These are phyloP conservation scores for Cicer chorassanicum DNA, from an alignment of 306 rosid genomes.

Conservation along the genomic window DNA sequence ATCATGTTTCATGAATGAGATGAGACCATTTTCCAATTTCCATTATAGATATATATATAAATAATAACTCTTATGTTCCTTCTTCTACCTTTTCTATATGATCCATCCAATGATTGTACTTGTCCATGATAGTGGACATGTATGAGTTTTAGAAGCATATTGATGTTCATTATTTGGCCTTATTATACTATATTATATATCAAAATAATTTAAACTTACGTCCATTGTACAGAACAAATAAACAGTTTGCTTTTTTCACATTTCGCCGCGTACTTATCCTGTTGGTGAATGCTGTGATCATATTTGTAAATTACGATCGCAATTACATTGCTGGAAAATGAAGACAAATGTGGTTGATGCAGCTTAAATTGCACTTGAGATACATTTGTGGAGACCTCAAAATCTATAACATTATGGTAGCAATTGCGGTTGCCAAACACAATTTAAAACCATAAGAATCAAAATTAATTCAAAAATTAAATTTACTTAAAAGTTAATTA, in stretches of 20 bases:
- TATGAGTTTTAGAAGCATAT: conserved; percentile 38
- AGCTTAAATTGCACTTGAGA: too few species aligned
- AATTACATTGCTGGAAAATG: too few species aligned
- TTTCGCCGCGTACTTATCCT: conserved; percentile 65
- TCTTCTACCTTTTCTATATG: conserved; percentile 41
- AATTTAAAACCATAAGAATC: too few species aligned
- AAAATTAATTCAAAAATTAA: too few species aligned
- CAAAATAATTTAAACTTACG: conserved; percentile 31
- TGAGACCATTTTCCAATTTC: conserved; percentile 38
- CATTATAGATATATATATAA: conserved; percentile 2
- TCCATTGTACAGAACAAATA: conserved; percentile 29
- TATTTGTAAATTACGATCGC: too few species aligned
- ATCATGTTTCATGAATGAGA: conserved; percentile 47
- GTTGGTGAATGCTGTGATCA: conserved; percentile 28
- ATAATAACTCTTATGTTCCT: conserved; percentile 32
- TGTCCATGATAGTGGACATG: conserved; percentile 42
- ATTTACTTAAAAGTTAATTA: too few species aligned
- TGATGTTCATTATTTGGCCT: conserved; percentile 17
- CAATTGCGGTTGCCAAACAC: too few species aligned
- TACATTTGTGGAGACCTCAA: too few species aligned
- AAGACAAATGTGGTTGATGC: too few species aligned
- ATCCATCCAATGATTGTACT: conserved; percentile 41
- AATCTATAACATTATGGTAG: too few species aligned
- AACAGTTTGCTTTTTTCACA: conserved; percentile 39
- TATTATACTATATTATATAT: background rate